Evolutionary conservation across 1,284 basidiomycete genomes (phyloP).

Genomic region (Amylostereum areolatum): DNA sequence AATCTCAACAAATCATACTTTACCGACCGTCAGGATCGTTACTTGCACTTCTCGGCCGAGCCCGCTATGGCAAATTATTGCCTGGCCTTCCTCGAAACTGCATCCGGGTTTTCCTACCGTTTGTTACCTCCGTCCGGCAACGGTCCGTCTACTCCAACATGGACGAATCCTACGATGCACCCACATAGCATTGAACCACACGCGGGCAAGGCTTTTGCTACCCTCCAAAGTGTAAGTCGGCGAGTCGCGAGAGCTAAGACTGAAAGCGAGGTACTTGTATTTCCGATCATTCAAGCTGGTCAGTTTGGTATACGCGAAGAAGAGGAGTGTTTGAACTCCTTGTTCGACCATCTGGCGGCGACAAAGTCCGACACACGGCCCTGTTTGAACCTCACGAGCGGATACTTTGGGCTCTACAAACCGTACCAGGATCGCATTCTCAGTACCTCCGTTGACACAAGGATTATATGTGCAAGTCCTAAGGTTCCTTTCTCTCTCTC

Average conservation of each 20-base stretch:
- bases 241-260: too few relatives aligned
- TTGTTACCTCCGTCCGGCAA: too few relatives aligned
- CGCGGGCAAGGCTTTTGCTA: slow-evolving; percentile 38
- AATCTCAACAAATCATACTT: slow-evolving; percentile 96
- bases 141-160: slow-evolving; percentile 28
- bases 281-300: slow-evolving; percentile 83
- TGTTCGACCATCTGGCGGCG: slow-evolving; percentile 45
- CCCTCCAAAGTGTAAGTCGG: slow-evolving; percentile 52
- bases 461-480: slow-evolving; percentile 84
- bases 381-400: slow-evolving; percentile 78
- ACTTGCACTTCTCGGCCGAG: slow-evolving; percentile 71
- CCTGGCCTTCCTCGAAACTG: slow-evolving; percentile 66
- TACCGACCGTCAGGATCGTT: slow-evolving; percentile 91
- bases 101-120: slow-evolving; percentile 74
- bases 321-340: slow-evolving; percentile 53
- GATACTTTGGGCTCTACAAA: slow-evolving; percentile 88
- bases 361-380: slow-evolving; percentile 21
- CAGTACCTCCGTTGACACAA: slow-evolving; percentile 52
- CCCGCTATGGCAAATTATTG: slow-evolving; percentile 76
- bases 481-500: slow-evolving; percentile 43
- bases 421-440: slow-evolving; percentile 79
- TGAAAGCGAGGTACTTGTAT: slow-evolving; percentile 51
- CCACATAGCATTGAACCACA: slow-evolving; percentile 57
- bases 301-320: slow-evolving; percentile 82
- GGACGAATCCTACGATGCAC: slow-evolving; percentile 50